These are phyloP conservation scores for Danielia reshetovae DNA, from an alignment of 805 yeast species.

Conservation along the genomic window DNA sequence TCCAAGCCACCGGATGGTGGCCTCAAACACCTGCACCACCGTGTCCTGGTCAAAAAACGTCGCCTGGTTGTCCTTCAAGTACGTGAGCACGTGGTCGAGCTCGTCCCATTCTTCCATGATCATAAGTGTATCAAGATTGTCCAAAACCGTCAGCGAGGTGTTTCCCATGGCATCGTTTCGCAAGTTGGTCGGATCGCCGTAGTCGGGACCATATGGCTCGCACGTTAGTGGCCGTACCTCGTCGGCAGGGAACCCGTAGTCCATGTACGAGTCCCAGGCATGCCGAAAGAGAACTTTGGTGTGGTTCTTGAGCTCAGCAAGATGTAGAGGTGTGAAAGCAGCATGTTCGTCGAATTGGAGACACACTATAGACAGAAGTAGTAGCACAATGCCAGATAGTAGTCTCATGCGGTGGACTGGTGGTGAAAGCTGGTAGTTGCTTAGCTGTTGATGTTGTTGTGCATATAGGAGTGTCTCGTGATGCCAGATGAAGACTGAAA, in stretches of 20 bases:
- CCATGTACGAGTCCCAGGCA: constrained; percentile 69
- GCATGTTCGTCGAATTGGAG: constrained; percentile 6
- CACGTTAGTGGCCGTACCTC: constrained; percentile 77
- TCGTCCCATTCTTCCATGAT: constrained; percentile 60
- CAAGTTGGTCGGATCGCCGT: constrained; percentile 46
- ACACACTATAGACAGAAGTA: too few relatives aligned
- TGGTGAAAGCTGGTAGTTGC: too few relatives aligned
- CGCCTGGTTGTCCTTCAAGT: constrained; percentile 34
- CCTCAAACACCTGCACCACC: constrained; percentile 84
- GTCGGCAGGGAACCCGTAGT: constrained; percentile 74
- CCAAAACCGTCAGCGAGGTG: constrained; percentile 72
- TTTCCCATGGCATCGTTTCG: constrained; percentile 86
- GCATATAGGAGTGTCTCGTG: too few relatives aligned
- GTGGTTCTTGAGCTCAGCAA: constrained; percentile 35
- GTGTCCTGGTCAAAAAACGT: constrained; percentile 57
- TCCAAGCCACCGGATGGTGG: constrained; percentile 78
- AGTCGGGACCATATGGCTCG: constrained; percentile 62
- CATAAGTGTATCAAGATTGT: constrained; percentile 74
- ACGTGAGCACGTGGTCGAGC: constrained; percentile 37
- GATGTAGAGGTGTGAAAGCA: constrained; percentile 37
- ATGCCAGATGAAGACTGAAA: too few relatives aligned
- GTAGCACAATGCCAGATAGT: too few relatives aligned
- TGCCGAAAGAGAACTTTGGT: constrained; percentile 61
- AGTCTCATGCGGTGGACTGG: too few relatives aligned
- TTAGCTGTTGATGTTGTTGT: too few relatives aligned